These are phyloP conservation scores for Xerocomus brunneocitrinus DNA, from an alignment of 768 basidiomycete species.

Conservation along the genomic window DNA sequence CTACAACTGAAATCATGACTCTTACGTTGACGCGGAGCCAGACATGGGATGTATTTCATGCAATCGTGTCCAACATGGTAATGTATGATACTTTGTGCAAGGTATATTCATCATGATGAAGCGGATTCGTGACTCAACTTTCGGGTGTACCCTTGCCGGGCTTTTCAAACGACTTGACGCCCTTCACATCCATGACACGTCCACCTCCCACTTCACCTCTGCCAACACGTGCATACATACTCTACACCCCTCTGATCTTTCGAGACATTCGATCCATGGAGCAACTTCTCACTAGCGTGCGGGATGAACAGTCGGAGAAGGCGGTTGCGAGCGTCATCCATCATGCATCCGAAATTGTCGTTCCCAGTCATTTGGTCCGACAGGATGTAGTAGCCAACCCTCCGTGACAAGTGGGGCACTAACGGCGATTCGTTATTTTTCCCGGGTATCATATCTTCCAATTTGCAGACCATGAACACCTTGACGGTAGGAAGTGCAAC, in stretches of 20 bases:
- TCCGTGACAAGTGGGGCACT: too few relatives aligned
- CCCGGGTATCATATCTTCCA: too few relatives aligned
- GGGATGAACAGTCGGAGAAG: slow-evolving; percentile 80
- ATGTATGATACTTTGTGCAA: not conserved
- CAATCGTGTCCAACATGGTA: not conserved
- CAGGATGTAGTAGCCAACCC: too few relatives aligned
- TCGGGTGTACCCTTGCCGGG: slow-evolving; percentile 1
- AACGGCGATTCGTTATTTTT: too few relatives aligned
- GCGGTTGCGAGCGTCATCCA: too few relatives aligned
- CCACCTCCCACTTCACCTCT: slow-evolving; percentile 11
- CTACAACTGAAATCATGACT: slow-evolving; percentile 14
- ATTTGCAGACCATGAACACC: too few relatives aligned
- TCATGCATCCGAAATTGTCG: too few relatives aligned
- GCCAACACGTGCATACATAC: slow-evolving; percentile 19
- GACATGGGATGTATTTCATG: not conserved
- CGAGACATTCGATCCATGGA: slow-evolving; percentile 51
- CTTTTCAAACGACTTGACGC: slow-evolving; percentile 27
- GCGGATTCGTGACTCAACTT: slow-evolving; percentile 1
- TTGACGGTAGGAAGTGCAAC: too few relatives aligned
- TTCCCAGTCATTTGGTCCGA: too few relatives aligned
- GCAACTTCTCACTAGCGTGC: slow-evolving; percentile 44
- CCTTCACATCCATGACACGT: slow-evolving; percentile 15
- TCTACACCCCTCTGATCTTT: slow-evolving; percentile 8
- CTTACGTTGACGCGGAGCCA: not conserved
- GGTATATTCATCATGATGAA: not conserved